Conservation (phyloP, 305 asterid species). For the Caryopteris hybrid region DNA sequence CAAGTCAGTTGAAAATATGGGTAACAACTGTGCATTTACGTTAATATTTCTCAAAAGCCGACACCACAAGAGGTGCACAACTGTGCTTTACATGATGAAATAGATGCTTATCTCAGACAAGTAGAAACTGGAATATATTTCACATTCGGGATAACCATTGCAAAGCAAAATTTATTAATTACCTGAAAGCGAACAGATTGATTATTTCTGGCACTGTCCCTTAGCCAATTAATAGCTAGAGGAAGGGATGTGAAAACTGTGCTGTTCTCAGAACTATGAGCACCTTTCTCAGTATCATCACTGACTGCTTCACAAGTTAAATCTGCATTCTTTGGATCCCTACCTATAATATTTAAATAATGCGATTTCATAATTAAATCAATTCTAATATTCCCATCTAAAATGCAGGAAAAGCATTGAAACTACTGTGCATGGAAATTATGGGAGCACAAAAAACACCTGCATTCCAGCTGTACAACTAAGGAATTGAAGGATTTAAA, state of each 20-base stretch:
- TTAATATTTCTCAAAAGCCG: background rate
- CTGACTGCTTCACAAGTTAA: constrained; percentile 39
- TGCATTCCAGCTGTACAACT: background rate
- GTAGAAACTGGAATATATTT: background rate
- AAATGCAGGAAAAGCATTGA: background rate
- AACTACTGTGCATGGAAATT: background rate
- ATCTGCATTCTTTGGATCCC: constrained; percentile 47
- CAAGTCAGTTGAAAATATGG: too few species aligned
- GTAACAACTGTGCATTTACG: too few species aligned
- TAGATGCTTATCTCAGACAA: background rate
- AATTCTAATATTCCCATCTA: background rate
- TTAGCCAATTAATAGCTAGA: constrained; percentile 80
- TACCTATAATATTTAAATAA: constrained; percentile 39
- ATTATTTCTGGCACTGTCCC: constrained; percentile 56
- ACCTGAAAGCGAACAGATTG: constrained; percentile 80
- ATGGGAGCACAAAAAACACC: background rate
- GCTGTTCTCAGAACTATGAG: constrained; percentile 52
- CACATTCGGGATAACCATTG: background rate
- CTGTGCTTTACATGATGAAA: background rate
- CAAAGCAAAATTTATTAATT: constrained; percentile 12
- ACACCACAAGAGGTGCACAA: background rate
- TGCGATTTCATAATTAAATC: background rate
- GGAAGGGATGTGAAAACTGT: constrained; percentile 83
- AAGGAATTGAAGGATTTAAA: background rate
- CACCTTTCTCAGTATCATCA: constrained; percentile 43